Evolutionary conservation across 2,329 filamentous ascomycete species (phyloP), one percentile per base, ranked within the genome.

Genomic region (Raffaelea ambrosiae): DNA sequence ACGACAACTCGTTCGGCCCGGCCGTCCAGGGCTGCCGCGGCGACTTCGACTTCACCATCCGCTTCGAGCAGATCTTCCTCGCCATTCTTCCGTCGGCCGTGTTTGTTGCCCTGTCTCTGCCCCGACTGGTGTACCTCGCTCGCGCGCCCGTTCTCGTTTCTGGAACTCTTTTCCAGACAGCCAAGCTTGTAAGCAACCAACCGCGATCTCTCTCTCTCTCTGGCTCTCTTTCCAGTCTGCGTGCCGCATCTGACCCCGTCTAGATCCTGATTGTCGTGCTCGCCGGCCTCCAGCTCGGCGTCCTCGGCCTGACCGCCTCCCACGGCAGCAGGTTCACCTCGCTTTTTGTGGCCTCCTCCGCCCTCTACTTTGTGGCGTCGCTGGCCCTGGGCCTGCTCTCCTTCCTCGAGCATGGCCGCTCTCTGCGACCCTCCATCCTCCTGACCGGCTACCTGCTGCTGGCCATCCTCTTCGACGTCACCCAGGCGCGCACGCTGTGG

Each of bases 21-120:
- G 53, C 57, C 7, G 68, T 75, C n/a, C 53, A 53, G 10, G 70
- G 68, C 20, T 75, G 72, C 48, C 67, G 71, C 10, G 65, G 60
- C 44, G 66, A 71, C 49, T 76, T 76, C 47, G 72, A 75, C 54
- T 74, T 75, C 48, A 76, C 72, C 1, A 58, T 74, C 44, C 64
- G 62, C 23, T 75, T 77, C 47, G 72, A 75, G 55, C 61, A 67
- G 19, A 60, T 72, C 4, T 63, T 74, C 44, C 62, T 76, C n/a
- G 63, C 65, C 1, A 61, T 73, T 9, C 56, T 70, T 3, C 72
- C 72, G 0, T 57, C 66, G 0, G 54, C 62, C 1, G 46, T 71
- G 0, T 71, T 74, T 38, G 52, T 70, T 13, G 51, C 62, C 0
- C 45, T 64, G 2, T 63, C 65, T 0, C 29, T 65, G 41, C 56